Evolutionary conservation across 768 basidiomycete species (phyloP).

Genomic region (Exidia glandulosa): DNA sequence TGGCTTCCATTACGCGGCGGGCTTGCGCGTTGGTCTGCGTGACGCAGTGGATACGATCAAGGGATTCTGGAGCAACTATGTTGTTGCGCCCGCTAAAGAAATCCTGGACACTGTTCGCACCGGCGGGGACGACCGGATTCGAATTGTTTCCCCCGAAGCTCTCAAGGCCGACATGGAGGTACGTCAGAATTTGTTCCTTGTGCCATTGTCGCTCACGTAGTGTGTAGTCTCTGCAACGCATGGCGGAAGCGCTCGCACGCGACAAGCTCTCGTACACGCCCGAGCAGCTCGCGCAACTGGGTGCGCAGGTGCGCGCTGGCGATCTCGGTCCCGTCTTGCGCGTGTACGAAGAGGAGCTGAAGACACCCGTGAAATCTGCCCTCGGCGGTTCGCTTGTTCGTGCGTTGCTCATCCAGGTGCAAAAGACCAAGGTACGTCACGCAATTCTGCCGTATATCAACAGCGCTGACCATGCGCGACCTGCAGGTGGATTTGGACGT

Average conservation of each 20-base stretch:
- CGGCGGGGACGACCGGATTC: conserved; percentile 59
- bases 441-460: neutral
- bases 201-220: neutral
- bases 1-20: conserved; percentile 48
- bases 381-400: conserved; percentile 72
- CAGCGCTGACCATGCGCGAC: conserved; percentile 31
- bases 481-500: conserved; percentile 67
- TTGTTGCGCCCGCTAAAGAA: conserved; percentile 74
- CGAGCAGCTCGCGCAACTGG: conserved; percentile 53
- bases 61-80: conserved; percentile 73
- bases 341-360: conserved; percentile 88
- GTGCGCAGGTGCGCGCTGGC: conserved; percentile 56
- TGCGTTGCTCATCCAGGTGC: conserved; percentile 82
- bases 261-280: conserved; percentile 64
- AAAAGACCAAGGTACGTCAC: conserved; percentile 74
- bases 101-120: conserved; percentile 75
- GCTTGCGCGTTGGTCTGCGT: conserved; percentile 40
- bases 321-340: conserved; percentile 80
- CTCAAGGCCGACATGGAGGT: conserved; percentile 80
- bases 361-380: conserved; percentile 72
- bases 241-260: conserved; percentile 75
- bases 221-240: conserved; percentile 76
- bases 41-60: conserved; percentile 55
- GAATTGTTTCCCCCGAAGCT: conserved; percentile 68
- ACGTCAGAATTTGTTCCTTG: conserved; percentile 14